phyloP scores from a whole-genome alignment of 192 early-diverging fungal species.

The Coemansia sp. region DNA sequence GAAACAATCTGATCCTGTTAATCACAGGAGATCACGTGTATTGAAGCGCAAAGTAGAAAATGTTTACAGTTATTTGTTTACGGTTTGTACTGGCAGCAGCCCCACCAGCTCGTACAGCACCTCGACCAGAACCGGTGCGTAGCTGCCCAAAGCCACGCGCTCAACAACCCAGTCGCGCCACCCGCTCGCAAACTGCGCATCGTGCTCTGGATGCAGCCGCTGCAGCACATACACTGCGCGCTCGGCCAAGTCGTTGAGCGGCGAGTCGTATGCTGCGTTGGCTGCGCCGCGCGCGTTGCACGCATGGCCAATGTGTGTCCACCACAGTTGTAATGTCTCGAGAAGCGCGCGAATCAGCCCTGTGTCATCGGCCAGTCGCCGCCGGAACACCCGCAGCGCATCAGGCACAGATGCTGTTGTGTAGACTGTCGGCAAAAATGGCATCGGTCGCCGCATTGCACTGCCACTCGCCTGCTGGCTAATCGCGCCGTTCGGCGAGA shows the following conservation, averaged over 20 bases:
- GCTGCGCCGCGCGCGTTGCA: slow-evolving; percentile 13
- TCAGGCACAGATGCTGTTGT: slow-evolving; percentile 26
- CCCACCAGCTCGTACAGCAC: slow-evolving; percentile 45
- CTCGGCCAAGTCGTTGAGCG: slow-evolving; percentile 46
- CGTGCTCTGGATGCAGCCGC: slow-evolving; percentile 46
- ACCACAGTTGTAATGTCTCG: slow-evolving; percentile 42
- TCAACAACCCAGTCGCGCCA: slow-evolving; percentile 48
- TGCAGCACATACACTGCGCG: slow-evolving; percentile 49
- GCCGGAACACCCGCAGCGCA: slow-evolving; percentile 29
- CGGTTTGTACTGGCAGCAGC: slow-evolving; percentile 29
- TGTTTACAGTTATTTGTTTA: slow-evolving; percentile 3
- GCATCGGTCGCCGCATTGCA: slow-evolving; percentile 26
- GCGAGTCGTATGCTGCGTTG: slow-evolving; percentile 27
- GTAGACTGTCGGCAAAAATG: slow-evolving; percentile 32
- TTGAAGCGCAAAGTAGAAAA: not conserved
- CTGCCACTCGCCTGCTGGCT: not conserved
- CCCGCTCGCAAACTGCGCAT: slow-evolving; percentile 31
- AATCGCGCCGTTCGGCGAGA: slow-evolving; percentile 15
- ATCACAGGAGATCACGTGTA: not conserved
- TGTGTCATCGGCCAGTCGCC: slow-evolving; percentile 16
- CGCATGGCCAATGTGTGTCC: slow-evolving; percentile 26
- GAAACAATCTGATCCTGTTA: not conserved
- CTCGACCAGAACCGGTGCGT: slow-evolving; percentile 28
- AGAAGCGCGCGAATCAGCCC: slow-evolving; percentile 42
- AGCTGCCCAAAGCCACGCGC: slow-evolving; percentile 16